A percentile compares a stretch with the other conserved stretches of the same genome.
Evolutionary conservation across 495 filamentous ascomycete species (phyloP).

Genomic region (Friedmanniomyces endolithicus): DNA sequence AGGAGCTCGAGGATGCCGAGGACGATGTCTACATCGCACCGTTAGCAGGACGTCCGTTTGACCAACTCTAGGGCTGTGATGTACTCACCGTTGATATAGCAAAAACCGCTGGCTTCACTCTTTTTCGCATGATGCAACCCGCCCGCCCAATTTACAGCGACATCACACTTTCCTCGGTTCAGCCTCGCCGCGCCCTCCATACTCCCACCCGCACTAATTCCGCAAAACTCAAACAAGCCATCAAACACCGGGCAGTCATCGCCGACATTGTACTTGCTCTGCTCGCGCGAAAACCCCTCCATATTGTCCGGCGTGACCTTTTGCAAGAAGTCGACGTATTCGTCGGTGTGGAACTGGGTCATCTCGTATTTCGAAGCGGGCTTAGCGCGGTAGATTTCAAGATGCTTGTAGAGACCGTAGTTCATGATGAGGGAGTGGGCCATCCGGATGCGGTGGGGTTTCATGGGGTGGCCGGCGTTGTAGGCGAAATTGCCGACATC

Average conservation of each 20-base stretch:
- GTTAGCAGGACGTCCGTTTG: not conserved
- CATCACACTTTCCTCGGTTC: conserved; percentile 88
- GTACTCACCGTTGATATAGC: conserved; percentile 83
- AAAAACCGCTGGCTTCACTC: conserved; percentile 92
- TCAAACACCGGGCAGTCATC: conserved; percentile 98
- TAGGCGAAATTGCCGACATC: conserved; percentile 98
- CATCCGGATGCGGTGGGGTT: conserved; percentile 94
- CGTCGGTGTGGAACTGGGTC: conserved; percentile 98
- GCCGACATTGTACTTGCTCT: conserved; percentile 93
- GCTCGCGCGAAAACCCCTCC: conserved; percentile 84
- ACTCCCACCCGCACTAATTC: conserved; percentile 90
- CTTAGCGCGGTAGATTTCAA: conserved; percentile 98
- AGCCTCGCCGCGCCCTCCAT: conserved; percentile 93
- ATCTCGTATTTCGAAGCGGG: conserved; percentile 92
- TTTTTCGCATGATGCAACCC: conserved; percentile 97
- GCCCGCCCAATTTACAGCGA: conserved; percentile 95
- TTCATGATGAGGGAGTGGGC: conserved; percentile 98
- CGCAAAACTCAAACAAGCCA: conserved; percentile 95
- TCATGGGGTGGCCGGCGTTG: conserved; percentile 97
- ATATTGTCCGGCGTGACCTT: conserved; percentile 98
- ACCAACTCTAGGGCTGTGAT: not conserved
- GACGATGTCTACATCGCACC: conserved; percentile 64
- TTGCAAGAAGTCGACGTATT: conserved; percentile 95
- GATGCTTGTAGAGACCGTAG: conserved; percentile 93
- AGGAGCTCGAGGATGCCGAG: conserved; percentile 93